Evolutionary conservation across 495 filamentous ascomycete species (phyloP).

Genomic region (Xylaria sp.): DNA sequence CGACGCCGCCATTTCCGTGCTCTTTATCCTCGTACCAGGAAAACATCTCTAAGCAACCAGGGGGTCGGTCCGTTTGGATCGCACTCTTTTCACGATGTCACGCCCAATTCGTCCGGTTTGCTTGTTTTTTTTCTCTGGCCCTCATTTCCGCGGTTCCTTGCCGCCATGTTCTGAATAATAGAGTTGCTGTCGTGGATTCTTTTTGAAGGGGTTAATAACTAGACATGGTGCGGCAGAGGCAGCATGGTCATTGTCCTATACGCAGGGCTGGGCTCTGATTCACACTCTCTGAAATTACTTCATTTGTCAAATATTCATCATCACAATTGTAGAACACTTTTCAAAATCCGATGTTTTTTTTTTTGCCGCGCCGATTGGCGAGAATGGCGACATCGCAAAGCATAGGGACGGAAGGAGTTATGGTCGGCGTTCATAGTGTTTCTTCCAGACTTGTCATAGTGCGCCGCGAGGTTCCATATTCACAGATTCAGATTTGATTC

Average conservation of each 20-base stretch:
- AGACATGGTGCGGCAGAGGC: conserved; percentile 14
- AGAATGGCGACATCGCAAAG: neutral
- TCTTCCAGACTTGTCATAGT: conserved; percentile 13
- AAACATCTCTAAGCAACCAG: conserved; percentile 68
- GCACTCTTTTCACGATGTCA: conserved; percentile 35
- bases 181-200: conserved; percentile 5
- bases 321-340: conserved; percentile 8
- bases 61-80: conserved; percentile 5
- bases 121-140: neutral
- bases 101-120: conserved; percentile 30
- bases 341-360: neutral
- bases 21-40: conserved; percentile 94
- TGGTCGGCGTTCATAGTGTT: conserved; percentile 18
- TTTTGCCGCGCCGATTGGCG: neutral
- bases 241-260: neutral
- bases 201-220: conserved; percentile 21
- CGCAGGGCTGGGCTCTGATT: neutral
- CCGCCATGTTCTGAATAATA: conserved; percentile 9
- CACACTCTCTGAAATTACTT: neutral
- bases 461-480: neutral
- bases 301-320: conserved; percentile 2
- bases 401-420: conserved; percentile 4
- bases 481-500: neutral
- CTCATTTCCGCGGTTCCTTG: neutral
- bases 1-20: conserved; percentile 74